Conservation (phyloP, 1,139 yeast genomes). For the Nakaseomyces uthaithaninus region DNA sequence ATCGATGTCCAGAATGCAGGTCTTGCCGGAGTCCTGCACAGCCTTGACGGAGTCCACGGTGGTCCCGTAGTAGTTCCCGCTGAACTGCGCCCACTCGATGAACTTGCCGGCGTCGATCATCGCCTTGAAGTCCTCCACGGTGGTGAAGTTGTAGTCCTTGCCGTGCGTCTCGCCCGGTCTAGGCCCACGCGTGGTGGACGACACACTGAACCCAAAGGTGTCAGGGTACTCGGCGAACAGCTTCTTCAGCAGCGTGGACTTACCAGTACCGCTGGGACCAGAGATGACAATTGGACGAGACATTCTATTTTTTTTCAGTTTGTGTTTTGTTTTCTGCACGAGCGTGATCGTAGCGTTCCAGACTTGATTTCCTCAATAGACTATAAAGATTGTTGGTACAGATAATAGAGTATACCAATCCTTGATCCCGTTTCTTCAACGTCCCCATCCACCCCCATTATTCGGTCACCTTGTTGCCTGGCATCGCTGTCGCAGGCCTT, state of each 20-base stretch:
- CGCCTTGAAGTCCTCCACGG: slow-evolving; percentile 68
- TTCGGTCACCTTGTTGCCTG: no score
- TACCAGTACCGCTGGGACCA: slow-evolving; percentile 97
- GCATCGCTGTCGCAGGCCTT: no score
- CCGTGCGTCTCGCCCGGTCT: slow-evolving; percentile 89
- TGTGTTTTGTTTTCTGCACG: neutral
- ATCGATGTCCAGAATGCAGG: slow-evolving; percentile 91
- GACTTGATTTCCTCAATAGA: no score
- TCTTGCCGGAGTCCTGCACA: slow-evolving; percentile 47
- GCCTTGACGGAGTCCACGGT: slow-evolving; percentile 70
- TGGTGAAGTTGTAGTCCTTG: slow-evolving; percentile 76
- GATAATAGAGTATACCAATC: no score
- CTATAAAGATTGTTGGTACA: no score
- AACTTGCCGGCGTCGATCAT: slow-evolving; percentile 68
- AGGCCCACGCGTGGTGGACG: slow-evolving; percentile 88
- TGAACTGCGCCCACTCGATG: slow-evolving; percentile 96
- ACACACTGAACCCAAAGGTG: slow-evolving; percentile 85
- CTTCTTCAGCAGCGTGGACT: slow-evolving; percentile 84
- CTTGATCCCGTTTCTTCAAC: no score
- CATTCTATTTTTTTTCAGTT: slow-evolving; percentile 16
- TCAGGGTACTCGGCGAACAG: slow-evolving; percentile 85
- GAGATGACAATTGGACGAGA: slow-evolving; percentile 85
- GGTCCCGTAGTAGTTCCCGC: slow-evolving; percentile 96
- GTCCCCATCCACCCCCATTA: no score
- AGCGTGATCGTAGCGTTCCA: no score